Base-by-base conservation (phyloP, 176 grass and related monocot species). In the Oryza punctata region DNA sequence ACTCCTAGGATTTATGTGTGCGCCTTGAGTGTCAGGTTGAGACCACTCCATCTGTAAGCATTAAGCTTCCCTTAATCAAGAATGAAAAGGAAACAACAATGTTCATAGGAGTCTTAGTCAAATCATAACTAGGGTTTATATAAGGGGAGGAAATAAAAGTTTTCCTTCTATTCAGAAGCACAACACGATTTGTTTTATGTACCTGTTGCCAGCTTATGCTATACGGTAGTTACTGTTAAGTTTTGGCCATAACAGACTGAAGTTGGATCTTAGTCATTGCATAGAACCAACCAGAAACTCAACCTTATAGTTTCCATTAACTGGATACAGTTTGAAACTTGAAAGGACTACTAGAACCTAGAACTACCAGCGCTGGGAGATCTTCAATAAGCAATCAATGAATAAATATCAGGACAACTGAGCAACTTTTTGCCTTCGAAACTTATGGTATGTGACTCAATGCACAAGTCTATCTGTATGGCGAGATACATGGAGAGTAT, bases 31-130 rank as follows among this genome's bases (percentile, higher is more conserved):
- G 43, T 96, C 91, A 73, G 96, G 96, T 80, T 88, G 93, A 82
- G 96, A 96, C 96, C 96, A 98, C 80, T 95, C 91, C 93, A 94
- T 78, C 96, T 98, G 85, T 89, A 82, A 87, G 60, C 69, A 75
- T 61, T 69, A 54, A 73, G 28, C 41, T 59, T 78, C 75, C 85
- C 25, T 76, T 82, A 65, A 79, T 60, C 19, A 80, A 14, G 11
- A 69, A 3, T 72, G 21, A 67, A 35, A 87, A 81, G 7, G 52
- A 80, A 18, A 80, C 10, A 18, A 80, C 10, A 45, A 76, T 38
- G 14, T 27, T 82, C 32, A 44, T 14, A 71, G 11, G 44, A 72
- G 28, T 54, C 33, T 28, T 73, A 38, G 65, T 26, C 41, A 78
- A n/a, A 1, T 57, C 12, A 49, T 69, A 76, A 78, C 46, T 66